phyloP scores from a whole-genome alignment of 441 rosid genomes.

The Syzygium malaccense region DNA sequence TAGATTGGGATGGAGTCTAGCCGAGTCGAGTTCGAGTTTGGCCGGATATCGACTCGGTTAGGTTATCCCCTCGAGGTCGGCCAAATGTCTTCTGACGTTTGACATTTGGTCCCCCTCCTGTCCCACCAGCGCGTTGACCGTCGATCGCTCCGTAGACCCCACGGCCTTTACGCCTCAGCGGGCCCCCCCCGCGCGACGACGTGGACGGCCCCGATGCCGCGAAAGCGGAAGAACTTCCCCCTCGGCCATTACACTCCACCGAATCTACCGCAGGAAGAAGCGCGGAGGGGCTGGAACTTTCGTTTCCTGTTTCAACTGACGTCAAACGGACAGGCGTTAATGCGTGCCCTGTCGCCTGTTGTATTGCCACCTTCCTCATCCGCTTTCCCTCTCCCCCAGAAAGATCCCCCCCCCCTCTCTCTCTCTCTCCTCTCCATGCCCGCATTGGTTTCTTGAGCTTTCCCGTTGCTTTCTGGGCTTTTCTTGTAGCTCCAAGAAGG shows the following conservation, averaged over 20 bases:
- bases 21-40: accelerated
- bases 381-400: neutral
- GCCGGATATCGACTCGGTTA: accelerated
- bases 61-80: neutral
- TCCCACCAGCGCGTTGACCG: neutral
- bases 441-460: neutral
- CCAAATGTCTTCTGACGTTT: accelerated
- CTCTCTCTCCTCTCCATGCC: too few species aligned
- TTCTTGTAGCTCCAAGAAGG: conserved; percentile 31
- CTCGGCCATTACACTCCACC: neutral
- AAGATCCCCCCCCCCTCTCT: neutral
- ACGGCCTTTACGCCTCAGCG: neutral
- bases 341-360: accelerated
- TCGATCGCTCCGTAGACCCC: neutral
- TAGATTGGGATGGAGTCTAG: too few species aligned
- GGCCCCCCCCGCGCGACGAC: neutral
- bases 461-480: neutral
- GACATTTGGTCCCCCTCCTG: neutral
- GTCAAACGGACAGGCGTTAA: neutral
- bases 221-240: neutral
- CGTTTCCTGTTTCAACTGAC: neutral
- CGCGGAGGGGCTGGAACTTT: neutral
- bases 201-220: neutral
- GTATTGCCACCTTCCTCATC: neutral
- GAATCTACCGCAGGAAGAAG: neutral